phyloP scores from a whole-genome alignment of 495 filamentous ascomycete genomes.

The Penicillium antarcticum region DNA sequence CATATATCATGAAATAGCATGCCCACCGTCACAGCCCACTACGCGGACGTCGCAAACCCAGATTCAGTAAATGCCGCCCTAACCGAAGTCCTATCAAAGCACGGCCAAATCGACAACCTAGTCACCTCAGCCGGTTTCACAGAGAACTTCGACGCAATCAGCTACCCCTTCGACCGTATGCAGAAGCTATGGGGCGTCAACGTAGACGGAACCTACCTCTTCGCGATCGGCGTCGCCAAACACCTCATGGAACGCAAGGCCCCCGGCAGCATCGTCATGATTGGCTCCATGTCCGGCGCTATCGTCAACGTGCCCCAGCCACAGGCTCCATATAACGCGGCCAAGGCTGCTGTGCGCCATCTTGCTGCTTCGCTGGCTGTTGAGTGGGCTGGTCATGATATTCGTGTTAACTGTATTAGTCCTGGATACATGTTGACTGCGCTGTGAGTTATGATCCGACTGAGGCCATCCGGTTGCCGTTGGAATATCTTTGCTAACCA shows the following conservation, averaged over 20 bases:
- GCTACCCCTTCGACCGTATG: conserved; percentile 83
- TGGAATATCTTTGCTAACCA: conserved; percentile 12
- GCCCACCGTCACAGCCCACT: conserved; percentile 86
- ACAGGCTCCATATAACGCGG: conserved; percentile 86
- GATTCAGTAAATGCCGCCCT: conserved; percentile 71
- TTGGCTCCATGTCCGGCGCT: conserved; percentile 88
- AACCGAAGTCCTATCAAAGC: conserved; percentile 62
- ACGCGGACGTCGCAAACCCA: conserved; percentile 76
- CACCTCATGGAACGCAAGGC: conserved; percentile 81
- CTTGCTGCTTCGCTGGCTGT: conserved; percentile 77
- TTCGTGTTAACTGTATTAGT: conserved; percentile 87
- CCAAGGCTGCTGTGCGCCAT: conserved; percentile 87
- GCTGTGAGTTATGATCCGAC: conserved; percentile 46
- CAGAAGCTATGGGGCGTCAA: conserved; percentile 93
- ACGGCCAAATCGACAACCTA: conserved; percentile 83
- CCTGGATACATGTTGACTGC: conserved; percentile 95
- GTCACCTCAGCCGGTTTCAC: conserved; percentile 96
- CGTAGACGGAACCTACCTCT: conserved; percentile 90
- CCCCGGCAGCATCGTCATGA: conserved; percentile 86
- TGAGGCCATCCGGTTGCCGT: conserved; percentile 35
- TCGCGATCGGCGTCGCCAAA: conserved; percentile 78
- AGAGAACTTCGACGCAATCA: conserved; percentile 89
- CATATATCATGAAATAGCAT: conserved; percentile 36
- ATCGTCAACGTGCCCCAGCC: conserved; percentile 96
- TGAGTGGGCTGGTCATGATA: conserved; percentile 81